Conservation (phyloP, 1,139 yeast genomes). For the Protomyces arabidopsidicola region DNA sequence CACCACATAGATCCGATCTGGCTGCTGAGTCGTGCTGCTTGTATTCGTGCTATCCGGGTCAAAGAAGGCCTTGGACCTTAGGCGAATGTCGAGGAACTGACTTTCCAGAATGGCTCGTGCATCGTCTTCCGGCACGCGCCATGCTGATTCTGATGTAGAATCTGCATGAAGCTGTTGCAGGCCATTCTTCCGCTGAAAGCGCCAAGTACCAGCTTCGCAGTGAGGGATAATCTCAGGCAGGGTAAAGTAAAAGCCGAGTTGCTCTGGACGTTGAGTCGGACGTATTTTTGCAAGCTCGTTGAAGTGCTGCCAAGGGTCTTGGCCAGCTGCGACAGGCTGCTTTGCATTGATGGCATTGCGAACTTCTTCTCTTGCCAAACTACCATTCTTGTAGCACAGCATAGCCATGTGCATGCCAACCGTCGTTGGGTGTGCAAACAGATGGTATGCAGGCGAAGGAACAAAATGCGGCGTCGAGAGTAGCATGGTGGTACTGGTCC, state of each 20-base stretch:
- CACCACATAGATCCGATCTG: slow-evolving; percentile 60
- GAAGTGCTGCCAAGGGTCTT: slow-evolving; percentile 57
- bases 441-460: slow-evolving; percentile 77
- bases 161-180: slow-evolving; percentile 21
- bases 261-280: background rate
- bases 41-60: slow-evolving; percentile 34
- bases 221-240: slow-evolving; percentile 85
- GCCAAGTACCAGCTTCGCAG: slow-evolving; percentile 44
- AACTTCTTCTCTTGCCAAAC: slow-evolving; percentile 75
- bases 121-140: slow-evolving; percentile 56
- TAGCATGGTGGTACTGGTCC: slow-evolving; percentile 84
- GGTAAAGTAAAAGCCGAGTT: slow-evolving; percentile 79
- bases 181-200: slow-evolving; percentile 35
- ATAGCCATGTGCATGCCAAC: slow-evolving; percentile 81
- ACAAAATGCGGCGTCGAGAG: slow-evolving; percentile 70
- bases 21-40: slow-evolving; percentile 25
- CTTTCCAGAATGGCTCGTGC: slow-evolving; percentile 76
- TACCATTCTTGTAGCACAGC: slow-evolving; percentile 91
- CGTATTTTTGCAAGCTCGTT: slow-evolving; percentile 41
- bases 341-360: slow-evolving; percentile 55
- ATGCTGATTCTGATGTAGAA: slow-evolving; percentile 35
- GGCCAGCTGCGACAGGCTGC: slow-evolving; percentile 35
- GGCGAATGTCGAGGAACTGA: slow-evolving; percentile 78
- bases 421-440: slow-evolving; percentile 81
- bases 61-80: slow-evolving; percentile 71